Evolutionary conservation across 2,329 filamentous ascomycete genomes (phyloP).

Genomic region (Aspergillus melleus): DNA sequence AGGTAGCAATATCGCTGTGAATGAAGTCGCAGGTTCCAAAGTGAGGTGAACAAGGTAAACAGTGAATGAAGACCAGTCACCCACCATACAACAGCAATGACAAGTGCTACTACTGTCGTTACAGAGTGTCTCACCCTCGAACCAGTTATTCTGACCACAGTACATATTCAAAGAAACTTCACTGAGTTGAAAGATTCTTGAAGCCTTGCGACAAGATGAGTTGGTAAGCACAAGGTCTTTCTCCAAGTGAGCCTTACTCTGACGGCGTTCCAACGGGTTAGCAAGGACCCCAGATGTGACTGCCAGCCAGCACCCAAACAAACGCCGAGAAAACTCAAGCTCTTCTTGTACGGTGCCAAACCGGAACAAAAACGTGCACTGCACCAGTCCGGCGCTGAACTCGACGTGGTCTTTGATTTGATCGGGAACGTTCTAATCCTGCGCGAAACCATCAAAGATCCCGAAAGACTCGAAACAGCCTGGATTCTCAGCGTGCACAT

Average conservation of each 20-base stretch:
- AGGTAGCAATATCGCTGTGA: too few relatives aligned
- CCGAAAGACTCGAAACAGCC: conserved; percentile 7
- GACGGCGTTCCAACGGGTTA: conserved; percentile 1
- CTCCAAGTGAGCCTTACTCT: neutral
- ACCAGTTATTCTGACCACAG: neutral
- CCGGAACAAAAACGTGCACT: conserved; percentile 17
- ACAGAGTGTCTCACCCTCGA: neutral
- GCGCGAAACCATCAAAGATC: conserved; percentile 21
- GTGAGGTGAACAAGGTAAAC: neutral
- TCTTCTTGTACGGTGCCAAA: conserved; percentile 16
- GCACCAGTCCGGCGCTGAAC: conserved; percentile 17
- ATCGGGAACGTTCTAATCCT: conserved; percentile 20
- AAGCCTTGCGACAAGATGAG: conserved; percentile 1
- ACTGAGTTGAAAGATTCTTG: neutral
- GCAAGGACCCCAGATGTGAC: conserved; percentile 21
- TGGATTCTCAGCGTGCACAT: conserved; percentile 15
- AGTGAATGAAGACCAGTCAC: conserved; percentile 5
- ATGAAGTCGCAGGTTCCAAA: neutral
- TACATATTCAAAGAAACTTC: neutral
- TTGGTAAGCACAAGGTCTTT: conserved; percentile 8
- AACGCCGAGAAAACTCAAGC: conserved; percentile 13
- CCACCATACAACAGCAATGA: neutral
- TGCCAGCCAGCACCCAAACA: conserved; percentile 22
- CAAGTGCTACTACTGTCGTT: neutral
- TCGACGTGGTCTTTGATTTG: conserved; percentile 28